A percentile compares a stretch with the other conserved stretches of the same genome.
Evolutionary conservation across 768 basidiomycete genomes (phyloP).

Genomic region (Phylloporus rhodoxanthus): DNA sequence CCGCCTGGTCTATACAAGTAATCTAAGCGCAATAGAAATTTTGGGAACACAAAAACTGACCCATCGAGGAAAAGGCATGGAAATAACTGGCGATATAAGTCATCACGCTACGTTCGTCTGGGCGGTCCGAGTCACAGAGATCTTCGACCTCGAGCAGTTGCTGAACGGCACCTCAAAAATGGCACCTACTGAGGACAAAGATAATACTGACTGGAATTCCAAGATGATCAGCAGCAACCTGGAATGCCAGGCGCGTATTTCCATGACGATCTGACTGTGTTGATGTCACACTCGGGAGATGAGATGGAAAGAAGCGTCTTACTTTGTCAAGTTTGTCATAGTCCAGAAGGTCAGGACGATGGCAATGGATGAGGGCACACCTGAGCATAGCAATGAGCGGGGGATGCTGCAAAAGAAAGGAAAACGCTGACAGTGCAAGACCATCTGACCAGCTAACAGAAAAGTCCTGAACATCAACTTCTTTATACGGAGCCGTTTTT

Average conservation of each 20-base stretch:
- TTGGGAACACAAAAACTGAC: constrained; percentile 38
- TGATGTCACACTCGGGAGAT: constrained; percentile 7
- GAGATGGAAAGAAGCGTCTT: constrained; percentile 1
- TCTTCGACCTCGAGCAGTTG: constrained; percentile 96
- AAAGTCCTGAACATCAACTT: constrained; percentile 93
- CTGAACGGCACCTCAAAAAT: constrained; percentile 34
- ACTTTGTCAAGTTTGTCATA: constrained; percentile 85
- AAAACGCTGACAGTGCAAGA: constrained; percentile 71
- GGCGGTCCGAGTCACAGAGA: constrained; percentile 77
- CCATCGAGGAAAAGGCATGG: constrained; percentile 97
- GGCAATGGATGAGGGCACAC: constrained; percentile 95
- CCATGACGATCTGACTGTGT: constrained; percentile 65
- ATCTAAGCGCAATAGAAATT: neutral
- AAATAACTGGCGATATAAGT: constrained; percentile 97
- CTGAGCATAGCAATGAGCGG: constrained; percentile 37
- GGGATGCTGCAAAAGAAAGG: neutral
- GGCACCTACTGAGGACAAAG: neutral
- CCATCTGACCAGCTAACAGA: constrained; percentile 92
- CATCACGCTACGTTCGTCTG: constrained; percentile 97
- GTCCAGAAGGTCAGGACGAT: constrained; percentile 92
- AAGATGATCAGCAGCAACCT: constrained; percentile 79
- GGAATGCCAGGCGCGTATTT: constrained; percentile 85
- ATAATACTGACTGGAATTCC: constrained; percentile 72
- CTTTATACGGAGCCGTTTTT: constrained; percentile 85
- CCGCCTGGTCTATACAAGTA: constrained; percentile 69